These are phyloP conservation scores for Curvularia spicifera DNA, from an alignment of 2,329 filamentous ascomycete species.

Conservation along the genomic window DNA sequence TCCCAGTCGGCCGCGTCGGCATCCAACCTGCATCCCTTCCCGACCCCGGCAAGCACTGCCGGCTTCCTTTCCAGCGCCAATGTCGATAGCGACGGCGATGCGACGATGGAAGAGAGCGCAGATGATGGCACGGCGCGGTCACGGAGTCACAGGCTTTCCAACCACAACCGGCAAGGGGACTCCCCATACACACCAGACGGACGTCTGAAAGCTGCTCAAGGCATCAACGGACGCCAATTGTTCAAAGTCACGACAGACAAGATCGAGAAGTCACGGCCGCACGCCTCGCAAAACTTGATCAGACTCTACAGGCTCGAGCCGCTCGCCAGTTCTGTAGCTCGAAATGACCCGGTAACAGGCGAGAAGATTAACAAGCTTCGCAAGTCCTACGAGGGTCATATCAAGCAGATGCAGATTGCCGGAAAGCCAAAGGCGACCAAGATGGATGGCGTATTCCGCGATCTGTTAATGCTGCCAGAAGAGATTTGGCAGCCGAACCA, in stretches of 20 bases:
- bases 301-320: conserved; percentile 63
- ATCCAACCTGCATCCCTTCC: conserved; percentile 41
- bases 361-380: conserved; percentile 70
- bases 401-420: conserved; percentile 57
- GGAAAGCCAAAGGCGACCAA: conserved; percentile 58
- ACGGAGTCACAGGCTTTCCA: conserved; percentile 51
- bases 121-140: conserved; percentile 39
- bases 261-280: conserved; percentile 58
- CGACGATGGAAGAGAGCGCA: conserved; percentile 49
- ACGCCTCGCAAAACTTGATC: conserved; percentile 65
- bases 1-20: conserved; percentile 45
- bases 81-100: conserved; percentile 53
- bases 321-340: conserved; percentile 64
- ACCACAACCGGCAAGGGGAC: conserved; percentile 55
- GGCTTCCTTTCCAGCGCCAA: conserved; percentile 41
- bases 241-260: conserved; percentile 47
- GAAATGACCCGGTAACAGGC: conserved; percentile 66
- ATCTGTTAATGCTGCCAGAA: conserved; percentile 49
- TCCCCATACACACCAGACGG: conserved; percentile 35
- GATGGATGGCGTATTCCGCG: conserved; percentile 46
- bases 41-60: conserved; percentile 50
- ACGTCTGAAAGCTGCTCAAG: conserved; percentile 38
- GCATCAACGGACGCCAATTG: conserved; percentile 40
- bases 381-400: conserved; percentile 62
- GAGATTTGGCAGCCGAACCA: conserved; percentile 51